These are phyloP conservation scores for Plicaturopsis crispa DNA, from an alignment of 768 basidiomycete genomes.

Conservation along the genomic window DNA sequence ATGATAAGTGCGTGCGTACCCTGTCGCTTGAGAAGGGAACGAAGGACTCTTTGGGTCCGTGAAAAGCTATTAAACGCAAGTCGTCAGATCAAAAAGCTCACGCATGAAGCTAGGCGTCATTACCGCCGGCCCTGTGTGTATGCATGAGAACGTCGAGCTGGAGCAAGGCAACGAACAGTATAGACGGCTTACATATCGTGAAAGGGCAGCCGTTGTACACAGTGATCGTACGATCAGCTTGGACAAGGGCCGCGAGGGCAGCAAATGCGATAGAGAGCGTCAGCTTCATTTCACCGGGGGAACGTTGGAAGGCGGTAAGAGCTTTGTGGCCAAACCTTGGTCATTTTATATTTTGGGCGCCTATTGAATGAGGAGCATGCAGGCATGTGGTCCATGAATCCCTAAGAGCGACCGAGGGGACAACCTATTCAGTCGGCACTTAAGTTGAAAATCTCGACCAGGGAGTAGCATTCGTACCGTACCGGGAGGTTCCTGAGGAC, in stretches of 20 bases:
- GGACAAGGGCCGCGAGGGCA: neutral
- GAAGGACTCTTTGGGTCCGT: neutral
- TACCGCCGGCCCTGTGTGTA: slow-evolving; percentile 46
- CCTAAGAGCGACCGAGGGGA: too few species aligned
- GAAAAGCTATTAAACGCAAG: slow-evolving; percentile 3
- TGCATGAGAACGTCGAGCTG: slow-evolving; percentile 25
- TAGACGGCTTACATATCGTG: slow-evolving; percentile 64
- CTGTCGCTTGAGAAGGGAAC: neutral
- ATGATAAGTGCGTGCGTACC: neutral
- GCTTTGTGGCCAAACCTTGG: neutral
- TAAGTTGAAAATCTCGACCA: too few species aligned
- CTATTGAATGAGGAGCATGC: neutral
- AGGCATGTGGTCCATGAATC: neutral
- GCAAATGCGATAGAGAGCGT: neutral
- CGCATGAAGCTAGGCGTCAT: slow-evolving; percentile 34
- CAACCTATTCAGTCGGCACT: too few species aligned
- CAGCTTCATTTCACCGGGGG: neutral
- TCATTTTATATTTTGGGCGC: neutral
- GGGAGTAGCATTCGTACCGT: too few species aligned
- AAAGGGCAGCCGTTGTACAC: slow-evolving; percentile 60
- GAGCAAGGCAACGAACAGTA: neutral
- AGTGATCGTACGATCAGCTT: slow-evolving; percentile 39
- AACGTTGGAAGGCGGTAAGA: neutral
- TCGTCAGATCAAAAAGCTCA: slow-evolving; percentile 33
- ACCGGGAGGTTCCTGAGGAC: too few species aligned